A percentile compares a stretch with the other conserved stretches of the same genome.
These are phyloP conservation scores for Lunularia cruciata DNA, from an alignment of 225 moss, liverwort and hornwort species.

Conservation along the genomic window DNA sequence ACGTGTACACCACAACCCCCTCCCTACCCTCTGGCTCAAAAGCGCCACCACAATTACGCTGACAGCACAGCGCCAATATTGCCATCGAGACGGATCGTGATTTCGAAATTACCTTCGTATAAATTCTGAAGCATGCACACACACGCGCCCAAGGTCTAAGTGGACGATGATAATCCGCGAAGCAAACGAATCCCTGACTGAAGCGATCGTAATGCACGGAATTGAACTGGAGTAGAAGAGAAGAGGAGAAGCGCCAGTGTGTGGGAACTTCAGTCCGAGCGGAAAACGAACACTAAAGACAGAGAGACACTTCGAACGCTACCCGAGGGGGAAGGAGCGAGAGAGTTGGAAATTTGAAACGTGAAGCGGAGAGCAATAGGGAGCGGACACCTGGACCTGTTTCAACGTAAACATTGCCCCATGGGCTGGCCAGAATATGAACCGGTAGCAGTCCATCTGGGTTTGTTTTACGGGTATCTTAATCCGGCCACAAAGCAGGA, in stretches of 20 bases:
- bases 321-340: slow-evolving; percentile 23
- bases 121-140: too few relatives aligned
- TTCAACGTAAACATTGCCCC: slow-evolving; percentile 41
- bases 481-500: background rate
- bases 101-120: background rate
- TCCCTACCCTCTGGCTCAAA: too few relatives aligned
- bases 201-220: background rate
- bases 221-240: too few relatives aligned
- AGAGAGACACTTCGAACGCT: background rate
- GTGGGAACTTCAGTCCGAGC: background rate
- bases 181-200: too few relatives aligned
- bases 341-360: slow-evolving; percentile 34
- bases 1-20: too few relatives aligned
- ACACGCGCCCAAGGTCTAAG: too few relatives aligned
- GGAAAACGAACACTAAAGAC: background rate
- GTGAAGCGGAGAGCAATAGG: slow-evolving; percentile 19
- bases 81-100: background rate
- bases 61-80: too few relatives aligned
- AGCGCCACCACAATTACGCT: too few relatives aligned
- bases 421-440: slow-evolving; percentile 17
- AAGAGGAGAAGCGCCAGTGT: too few relatives aligned
- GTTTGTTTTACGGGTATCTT: too few relatives aligned
- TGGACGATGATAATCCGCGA: background rate
- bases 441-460: too few relatives aligned
- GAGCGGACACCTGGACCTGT: slow-evolving; percentile 21